phyloP scores from a whole-genome alignment of 495 filamentous ascomycete species.

The Trichoderma erinaceum region DNA sequence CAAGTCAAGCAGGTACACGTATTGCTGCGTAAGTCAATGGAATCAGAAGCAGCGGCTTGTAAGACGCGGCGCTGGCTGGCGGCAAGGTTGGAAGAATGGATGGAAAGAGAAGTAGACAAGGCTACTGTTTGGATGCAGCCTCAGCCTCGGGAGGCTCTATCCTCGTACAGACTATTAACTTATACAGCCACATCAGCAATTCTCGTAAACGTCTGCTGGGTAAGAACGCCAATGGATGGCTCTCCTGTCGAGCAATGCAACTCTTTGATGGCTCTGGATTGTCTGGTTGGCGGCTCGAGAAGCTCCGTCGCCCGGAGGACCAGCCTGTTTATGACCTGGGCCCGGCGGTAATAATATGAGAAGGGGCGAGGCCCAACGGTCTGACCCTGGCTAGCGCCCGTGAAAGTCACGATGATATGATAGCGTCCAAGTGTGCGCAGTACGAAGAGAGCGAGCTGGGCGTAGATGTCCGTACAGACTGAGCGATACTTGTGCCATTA shows the following conservation, averaged over 20 bases:
- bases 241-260: background rate
- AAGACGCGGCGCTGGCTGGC: too few species aligned
- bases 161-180: too few species aligned
- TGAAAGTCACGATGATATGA: conserved; percentile 1
- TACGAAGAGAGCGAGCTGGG: background rate
- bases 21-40: background rate
- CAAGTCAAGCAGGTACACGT: background rate
- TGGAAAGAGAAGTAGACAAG: too few species aligned
- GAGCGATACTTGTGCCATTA: too few species aligned
- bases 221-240: background rate
- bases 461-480: background rate
- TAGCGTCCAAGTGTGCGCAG: background rate
- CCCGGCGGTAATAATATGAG: background rate
- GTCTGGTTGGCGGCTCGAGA: conserved; percentile 7
- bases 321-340: background rate
- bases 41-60: too few species aligned
- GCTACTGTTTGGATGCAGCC: too few species aligned
- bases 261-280: background rate
- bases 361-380: background rate
- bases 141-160: too few species aligned
- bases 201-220: background rate
- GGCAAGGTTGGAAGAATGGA: too few species aligned
- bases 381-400: conserved; percentile 8
- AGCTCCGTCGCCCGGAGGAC: conserved; percentile 6
- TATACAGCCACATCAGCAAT: background rate